Conservation (phyloP, 2,329 filamentous ascomycete genomes). For the Diplodia mutila region DNA sequence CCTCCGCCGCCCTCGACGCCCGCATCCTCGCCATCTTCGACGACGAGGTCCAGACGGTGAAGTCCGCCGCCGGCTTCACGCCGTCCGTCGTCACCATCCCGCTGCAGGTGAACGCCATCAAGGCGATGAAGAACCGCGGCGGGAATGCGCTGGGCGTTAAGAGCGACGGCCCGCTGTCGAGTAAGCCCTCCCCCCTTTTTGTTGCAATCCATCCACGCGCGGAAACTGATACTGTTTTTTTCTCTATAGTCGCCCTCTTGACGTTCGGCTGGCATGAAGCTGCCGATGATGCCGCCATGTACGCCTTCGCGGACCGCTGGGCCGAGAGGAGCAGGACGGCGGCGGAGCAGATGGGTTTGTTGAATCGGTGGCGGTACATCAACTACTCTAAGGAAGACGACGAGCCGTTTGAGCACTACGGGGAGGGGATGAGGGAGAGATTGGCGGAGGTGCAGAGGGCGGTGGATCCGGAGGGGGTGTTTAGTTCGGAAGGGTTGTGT, state of each 20-base stretch:
- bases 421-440: constrained; percentile 17
- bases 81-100: too few relatives aligned
- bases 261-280: background rate
- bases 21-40: too few relatives aligned
- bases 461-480: constrained; percentile 24
- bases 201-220: too few relatives aligned
- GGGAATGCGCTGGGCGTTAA: too few relatives aligned
- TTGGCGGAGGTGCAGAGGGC: constrained; percentile 17
- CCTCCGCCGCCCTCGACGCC: too few relatives aligned
- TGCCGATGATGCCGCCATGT: background rate
- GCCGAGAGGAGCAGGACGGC: background rate
- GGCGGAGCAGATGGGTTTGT: constrained; percentile 10
- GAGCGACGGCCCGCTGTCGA: too few relatives aligned
- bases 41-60: too few relatives aligned
- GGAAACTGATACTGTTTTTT: too few relatives aligned
- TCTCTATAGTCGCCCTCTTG: background rate
- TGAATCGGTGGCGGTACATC: constrained; percentile 23
- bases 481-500: constrained; percentile 17
- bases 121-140: too few relatives aligned
- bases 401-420: constrained; percentile 26
- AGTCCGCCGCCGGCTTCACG: too few relatives aligned
- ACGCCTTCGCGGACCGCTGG: background rate
- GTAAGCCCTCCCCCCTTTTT: too few relatives aligned
- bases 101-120: too few relatives aligned
- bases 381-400: constrained; percentile 23